Evolutionary conservation across 2,329 filamentous ascomycete species (phyloP).

Genomic region (Dothistroma septosporum): DNA sequence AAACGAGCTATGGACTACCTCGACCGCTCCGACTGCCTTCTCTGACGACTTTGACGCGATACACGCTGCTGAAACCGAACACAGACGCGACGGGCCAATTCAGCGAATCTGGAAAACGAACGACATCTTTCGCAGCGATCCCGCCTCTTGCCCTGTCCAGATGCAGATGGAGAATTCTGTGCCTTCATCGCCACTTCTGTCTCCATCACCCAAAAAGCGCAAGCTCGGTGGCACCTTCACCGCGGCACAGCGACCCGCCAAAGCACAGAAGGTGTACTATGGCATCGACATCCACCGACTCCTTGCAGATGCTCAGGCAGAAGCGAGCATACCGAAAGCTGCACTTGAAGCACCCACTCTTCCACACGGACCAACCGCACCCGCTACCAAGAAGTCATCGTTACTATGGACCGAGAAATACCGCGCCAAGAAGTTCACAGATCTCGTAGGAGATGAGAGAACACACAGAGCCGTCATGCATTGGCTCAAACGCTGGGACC

Average conservation of each 20-base stretch:
- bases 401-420: conserved; percentile 97
- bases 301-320: conserved; percentile 65
- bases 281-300: conserved; percentile 87
- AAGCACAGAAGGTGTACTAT: conserved; percentile 75
- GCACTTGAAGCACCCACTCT: conserved; percentile 30
- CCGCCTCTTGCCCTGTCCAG: conserved; percentile 49
- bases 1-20: conserved; percentile 11
- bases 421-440: conserved; percentile 82
- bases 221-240: conserved; percentile 14
- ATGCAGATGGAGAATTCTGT: conserved; percentile 58
- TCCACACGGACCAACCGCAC: conserved; percentile 37
- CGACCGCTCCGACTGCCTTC: conserved; percentile 18
- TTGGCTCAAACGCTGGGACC: conserved; percentile 94
- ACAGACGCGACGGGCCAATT: conserved; percentile 44
- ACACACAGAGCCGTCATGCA: conserved; percentile 86
- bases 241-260: conserved; percentile 46
- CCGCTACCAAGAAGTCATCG: conserved; percentile 37
- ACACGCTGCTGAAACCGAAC: conserved; percentile 49
- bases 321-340: conserved; percentile 44
- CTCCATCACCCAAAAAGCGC: conserved; percentile 41
- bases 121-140: conserved; percentile 50
- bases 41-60: conserved; percentile 31
- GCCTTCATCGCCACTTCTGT: conserved; percentile 53
- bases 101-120: conserved; percentile 46
- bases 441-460: conserved; percentile 88